phyloP scores from a whole-genome alignment of 768 basidiomycete species.

The Lentinula sp. region DNA sequence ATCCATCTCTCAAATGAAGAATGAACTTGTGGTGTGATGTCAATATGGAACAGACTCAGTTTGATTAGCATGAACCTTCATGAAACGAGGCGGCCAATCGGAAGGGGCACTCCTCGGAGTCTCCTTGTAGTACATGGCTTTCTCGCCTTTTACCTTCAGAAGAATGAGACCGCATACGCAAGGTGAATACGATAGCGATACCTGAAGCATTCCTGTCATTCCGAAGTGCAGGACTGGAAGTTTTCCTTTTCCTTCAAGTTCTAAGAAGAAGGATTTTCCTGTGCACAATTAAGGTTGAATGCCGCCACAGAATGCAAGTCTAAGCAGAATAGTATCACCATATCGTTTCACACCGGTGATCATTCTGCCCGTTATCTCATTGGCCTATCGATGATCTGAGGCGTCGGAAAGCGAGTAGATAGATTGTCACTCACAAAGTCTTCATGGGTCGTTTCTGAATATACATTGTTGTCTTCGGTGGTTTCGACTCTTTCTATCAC shows the following conservation, averaged over 20 bases:
- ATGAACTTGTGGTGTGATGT: slow-evolving; percentile 43
- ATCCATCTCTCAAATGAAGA: slow-evolving; percentile 44
- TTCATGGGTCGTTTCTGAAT: slow-evolving; percentile 43
- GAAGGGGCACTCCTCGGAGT: slow-evolving; percentile 31
- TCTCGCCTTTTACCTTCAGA: slow-evolving; percentile 40
- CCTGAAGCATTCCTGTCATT: slow-evolving; percentile 83
- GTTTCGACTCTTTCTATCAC: slow-evolving; percentile 52
- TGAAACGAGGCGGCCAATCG: slow-evolving; percentile 61
- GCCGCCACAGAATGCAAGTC: slow-evolving; percentile 33
- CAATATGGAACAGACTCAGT: not conserved
- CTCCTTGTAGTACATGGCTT: slow-evolving; percentile 43
- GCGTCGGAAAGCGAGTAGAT: not conserved
- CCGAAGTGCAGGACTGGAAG: slow-evolving; percentile 75
- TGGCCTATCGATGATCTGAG: slow-evolving; percentile 32
- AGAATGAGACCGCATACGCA: not conserved
- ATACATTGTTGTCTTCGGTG: slow-evolving; percentile 57
- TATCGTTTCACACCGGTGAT: slow-evolving; percentile 46
- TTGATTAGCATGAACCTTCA: slow-evolving; percentile 37
- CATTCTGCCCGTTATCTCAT: slow-evolving; percentile 44
- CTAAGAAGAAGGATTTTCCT: slow-evolving; percentile 67
- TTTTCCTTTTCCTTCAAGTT: slow-evolving; percentile 53
- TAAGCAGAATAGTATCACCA: slow-evolving; percentile 25
- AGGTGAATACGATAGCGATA: slow-evolving; percentile 11
- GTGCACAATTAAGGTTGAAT: not conserved
- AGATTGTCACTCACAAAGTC: slow-evolving; percentile 51